Evolutionary conservation across 1,139 yeast genomes (phyloP).

Genomic region (Yamadazyma spencermartinsiae): DNA sequence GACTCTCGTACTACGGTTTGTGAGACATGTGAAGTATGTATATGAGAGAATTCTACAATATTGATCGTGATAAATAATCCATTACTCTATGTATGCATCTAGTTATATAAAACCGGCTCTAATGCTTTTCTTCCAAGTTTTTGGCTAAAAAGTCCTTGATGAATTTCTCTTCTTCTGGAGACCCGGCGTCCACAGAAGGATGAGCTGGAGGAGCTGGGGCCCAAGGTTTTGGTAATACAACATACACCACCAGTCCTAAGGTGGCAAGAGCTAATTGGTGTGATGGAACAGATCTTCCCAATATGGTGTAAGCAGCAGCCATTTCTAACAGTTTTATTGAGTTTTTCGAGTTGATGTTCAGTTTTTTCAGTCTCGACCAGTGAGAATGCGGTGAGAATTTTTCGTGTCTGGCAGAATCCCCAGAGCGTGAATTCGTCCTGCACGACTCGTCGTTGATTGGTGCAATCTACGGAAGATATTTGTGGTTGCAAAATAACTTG

Average conservation of each 20-base stretch:
- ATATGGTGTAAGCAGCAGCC: constrained; percentile 76
- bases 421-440: neutral
- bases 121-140: constrained; percentile 35
- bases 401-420: neutral
- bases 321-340: constrained; percentile 1
- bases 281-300: constrained; percentile 75
- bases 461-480: constrained; percentile 2
- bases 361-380: too few species aligned
- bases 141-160: constrained; percentile 45
- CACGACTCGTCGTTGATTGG: constrained; percentile 4
- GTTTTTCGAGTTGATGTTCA: constrained; percentile 2
- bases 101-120: constrained; percentile 10
- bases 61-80: constrained; percentile 1
- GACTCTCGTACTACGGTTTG: too few species aligned
- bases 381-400: neutral
- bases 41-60: neutral
- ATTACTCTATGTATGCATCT: constrained; percentile 4
- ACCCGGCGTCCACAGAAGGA: constrained; percentile 73
- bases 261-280: constrained; percentile 74
- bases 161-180: constrained; percentile 89
- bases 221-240: constrained; percentile 74
- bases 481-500: constrained; percentile 20
- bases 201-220: constrained; percentile 55
- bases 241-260: constrained; percentile 57
- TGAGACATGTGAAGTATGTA: too few species aligned